phyloP scores from a whole-genome alignment of 108 stramenopile genomes.

The Aurantiochytrium sp. region DNA sequence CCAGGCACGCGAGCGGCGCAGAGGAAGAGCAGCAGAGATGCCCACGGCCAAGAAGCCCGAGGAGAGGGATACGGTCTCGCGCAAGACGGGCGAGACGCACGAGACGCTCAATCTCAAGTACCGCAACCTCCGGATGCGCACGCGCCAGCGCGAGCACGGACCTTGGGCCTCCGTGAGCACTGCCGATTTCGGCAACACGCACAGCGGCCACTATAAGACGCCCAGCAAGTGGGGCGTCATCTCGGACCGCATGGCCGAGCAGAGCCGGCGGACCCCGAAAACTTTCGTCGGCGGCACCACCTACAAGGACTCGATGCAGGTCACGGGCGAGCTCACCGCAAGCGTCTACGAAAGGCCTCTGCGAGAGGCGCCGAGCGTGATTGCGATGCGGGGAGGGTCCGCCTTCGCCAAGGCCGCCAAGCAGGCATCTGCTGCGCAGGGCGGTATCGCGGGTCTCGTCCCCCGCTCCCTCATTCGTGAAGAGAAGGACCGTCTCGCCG shows the following conservation, averaged over 20 bases:
- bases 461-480: neutral
- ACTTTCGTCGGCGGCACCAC: neutral
- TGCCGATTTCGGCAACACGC: neutral
- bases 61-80: neutral
- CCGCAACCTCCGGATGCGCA: neutral
- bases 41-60: neutral
- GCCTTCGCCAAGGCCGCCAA: neutral
- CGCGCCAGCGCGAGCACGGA: neutral
- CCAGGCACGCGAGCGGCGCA: neutral
- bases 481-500: neutral
- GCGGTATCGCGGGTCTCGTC: neutral
- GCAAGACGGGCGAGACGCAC: neutral
- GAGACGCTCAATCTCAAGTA: neutral
- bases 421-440: neutral
- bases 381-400: neutral
- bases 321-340: neutral
- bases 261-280: neutral
- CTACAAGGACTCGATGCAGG: neutral
- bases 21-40: too few relatives aligned
- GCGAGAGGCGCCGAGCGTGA: neutral
- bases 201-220: neutral
- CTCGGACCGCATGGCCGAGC: neutral
- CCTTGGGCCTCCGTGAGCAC: neutral
- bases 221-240: slow-evolving; percentile 11
- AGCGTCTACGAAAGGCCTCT: neutral